Base-by-base conservation (phyloP, 2,329 filamentous ascomycete species). In the Cordyceps farinosa region DNA sequence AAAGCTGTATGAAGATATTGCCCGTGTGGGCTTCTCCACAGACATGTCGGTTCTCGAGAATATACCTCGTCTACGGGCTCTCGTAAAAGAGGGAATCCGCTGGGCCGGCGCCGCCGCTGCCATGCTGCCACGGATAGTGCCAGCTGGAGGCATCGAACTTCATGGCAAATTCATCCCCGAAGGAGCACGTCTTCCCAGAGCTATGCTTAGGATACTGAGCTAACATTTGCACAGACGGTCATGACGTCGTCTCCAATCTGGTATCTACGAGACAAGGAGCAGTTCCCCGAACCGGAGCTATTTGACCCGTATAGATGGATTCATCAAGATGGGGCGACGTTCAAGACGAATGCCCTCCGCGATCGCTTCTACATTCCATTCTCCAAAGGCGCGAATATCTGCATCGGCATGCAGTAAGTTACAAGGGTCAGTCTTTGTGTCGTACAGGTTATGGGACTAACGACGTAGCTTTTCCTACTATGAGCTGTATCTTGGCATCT, bases 311-410 rank as follows among this genome's bases (percentile, higher is more conserved):
- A 13, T n/a, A 22, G 15, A 45, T n/a, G 13, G 42, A 2, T 8
- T 27, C 44, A 27, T 27, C 40, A 63, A 22, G 62, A 66, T 10
- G 64, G 63, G 0, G 30, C 3, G 3, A 30, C 3, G 1, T 36
- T 67, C 10, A 69, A 53, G 6, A 60, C 68, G 4, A 64, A 70
- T 32, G 11, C 40, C 2, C 54, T 70, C 0, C 64, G 70, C 15
- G 72, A 74, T 63, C 66, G 61, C 2, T 72, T 68, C 44, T 73
- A 71, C 9, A 65, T 73, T 4, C 70, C 71, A 1, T 73, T 73
- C 10, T 74, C 71, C 0, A 69, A 70, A 44, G 70, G 72, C 0
- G 63, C 71, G 0, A 71, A 70, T 27, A 61, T 70, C 7, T 73
- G 72, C 38, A 70, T 73, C 22, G 69, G 70, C 10, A 59, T 65